Conservation (phyloP, 305 asterid genomes). For the Coffea humblotiana region DNA sequence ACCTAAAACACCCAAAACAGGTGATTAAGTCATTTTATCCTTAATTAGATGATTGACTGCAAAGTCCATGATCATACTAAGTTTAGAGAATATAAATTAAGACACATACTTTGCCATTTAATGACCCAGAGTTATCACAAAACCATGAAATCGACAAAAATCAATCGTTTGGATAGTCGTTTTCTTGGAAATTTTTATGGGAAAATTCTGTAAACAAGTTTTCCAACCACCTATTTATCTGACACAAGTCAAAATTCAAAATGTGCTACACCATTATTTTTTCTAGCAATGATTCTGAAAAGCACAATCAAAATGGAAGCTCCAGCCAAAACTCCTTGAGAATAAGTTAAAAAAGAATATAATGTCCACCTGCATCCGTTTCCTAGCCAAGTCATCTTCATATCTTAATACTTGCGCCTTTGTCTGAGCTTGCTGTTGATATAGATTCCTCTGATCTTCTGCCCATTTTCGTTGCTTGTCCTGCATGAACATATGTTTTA, state of each 20-base stretch:
- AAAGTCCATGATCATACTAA: background rate
- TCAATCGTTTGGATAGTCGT: too few relatives aligned
- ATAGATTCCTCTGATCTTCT: slow-evolving; percentile 85
- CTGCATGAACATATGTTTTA: slow-evolving; percentile 38
- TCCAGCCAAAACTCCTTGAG: background rate
- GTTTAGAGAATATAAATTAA: background rate
- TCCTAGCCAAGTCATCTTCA: slow-evolving; percentile 91
- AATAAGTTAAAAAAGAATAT: slow-evolving; percentile 5
- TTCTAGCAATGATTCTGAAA: too few relatives aligned
- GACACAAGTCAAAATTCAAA: too few relatives aligned
- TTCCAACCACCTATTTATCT: too few relatives aligned
- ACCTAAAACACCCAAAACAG: background rate
- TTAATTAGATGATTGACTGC: background rate
- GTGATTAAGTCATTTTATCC: background rate
- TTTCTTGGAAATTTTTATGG: too few relatives aligned
- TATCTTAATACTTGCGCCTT: slow-evolving; percentile 92
- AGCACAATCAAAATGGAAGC: too few relatives aligned
- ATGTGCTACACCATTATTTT: too few relatives aligned
- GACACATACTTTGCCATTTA: background rate
- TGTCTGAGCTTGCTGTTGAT: slow-evolving; percentile 83
- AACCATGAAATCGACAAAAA: background rate
- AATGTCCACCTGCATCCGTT: slow-evolving; percentile 71
- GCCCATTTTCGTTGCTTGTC: slow-evolving; percentile 80
- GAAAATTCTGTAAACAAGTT: too few relatives aligned
- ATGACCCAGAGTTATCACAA: background rate